Base-by-base conservation (phyloP, 176 grass and related monocot genomes). In the Thalia dealbata region DNA sequence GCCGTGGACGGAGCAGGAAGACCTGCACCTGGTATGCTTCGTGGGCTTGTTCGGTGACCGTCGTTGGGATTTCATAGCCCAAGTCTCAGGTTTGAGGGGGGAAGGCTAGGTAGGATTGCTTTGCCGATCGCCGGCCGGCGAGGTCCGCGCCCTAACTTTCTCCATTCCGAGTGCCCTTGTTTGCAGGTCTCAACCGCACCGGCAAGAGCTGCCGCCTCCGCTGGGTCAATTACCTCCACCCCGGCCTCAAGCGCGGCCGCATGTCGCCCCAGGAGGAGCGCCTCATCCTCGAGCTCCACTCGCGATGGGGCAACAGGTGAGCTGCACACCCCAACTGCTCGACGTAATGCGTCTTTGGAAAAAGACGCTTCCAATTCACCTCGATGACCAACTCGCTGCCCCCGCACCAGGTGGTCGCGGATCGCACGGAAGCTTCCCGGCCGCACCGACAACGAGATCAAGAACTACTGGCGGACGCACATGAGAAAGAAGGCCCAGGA, bases 71-170 rank as follows among this genome's bases (percentile, higher is more conserved):
- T 92, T 88, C 80, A 90, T 96, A 90, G 92, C 92, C 82, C 89
- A 96, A 87, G 92, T 96, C 52, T 92, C 92, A 96, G 92, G 92
- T 96, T 96, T 96, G 92, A 68, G 77, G 92, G 92, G 92, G 92
- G 88, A 82, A 75, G 82, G 62, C 50, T 73, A 55, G 52, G 50
- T 73, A n/a, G 71, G 71, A 12, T 55, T 73, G 18, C 50, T 35
- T 21, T 32, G 71, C 23, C 26, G 52, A 32, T 14, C 26, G 16
- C 30, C 18, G 50, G 25, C 21, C 15, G 15, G 18, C 43, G n/a
- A 56, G 52, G 32, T 43, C 15, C 14, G 23, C 16, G 27, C 65
- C 51, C 48, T 82, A 70, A 64, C 16, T 4, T 16, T 18, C 18
- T 52, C 22, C 0, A 13, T 61, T 35, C 14, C 64, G 13, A 14